These are phyloP conservation scores for Pythium brachiatum DNA, from an alignment of 352 stramenopile species.

Conservation along the genomic window DNA sequence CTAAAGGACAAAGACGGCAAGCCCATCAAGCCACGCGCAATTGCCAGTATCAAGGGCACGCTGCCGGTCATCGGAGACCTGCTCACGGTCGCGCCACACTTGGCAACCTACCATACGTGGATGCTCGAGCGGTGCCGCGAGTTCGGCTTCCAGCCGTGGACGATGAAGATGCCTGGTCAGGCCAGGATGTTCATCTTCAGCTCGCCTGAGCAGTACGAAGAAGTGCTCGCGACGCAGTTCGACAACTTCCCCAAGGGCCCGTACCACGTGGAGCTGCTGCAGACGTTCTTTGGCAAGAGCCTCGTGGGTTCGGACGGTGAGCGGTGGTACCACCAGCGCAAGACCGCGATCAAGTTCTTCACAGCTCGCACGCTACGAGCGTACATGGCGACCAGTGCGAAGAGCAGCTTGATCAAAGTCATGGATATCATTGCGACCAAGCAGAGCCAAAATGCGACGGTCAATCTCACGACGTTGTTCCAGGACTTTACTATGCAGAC, in stretches of 20 bases:
- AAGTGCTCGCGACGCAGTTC: slow-evolving; percentile 30
- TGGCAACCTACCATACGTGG: slow-evolving; percentile 40
- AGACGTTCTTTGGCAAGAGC: slow-evolving; percentile 15
- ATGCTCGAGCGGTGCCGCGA: slow-evolving; percentile 14
- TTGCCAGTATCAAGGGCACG: neutral
- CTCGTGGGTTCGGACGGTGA: slow-evolving; percentile 26
- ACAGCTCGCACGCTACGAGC: slow-evolving; percentile 23
- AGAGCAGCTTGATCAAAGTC: slow-evolving; percentile 5
- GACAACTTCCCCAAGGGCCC: slow-evolving; percentile 29
- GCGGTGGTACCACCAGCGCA: slow-evolving; percentile 30
- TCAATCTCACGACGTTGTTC: slow-evolving; percentile 32
- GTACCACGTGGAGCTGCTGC: slow-evolving; percentile 16
- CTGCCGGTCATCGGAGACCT: slow-evolving; percentile 45
- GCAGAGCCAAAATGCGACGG: neutral
- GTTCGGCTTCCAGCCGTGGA: slow-evolving; percentile 19
- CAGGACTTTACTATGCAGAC: slow-evolving; percentile 48
- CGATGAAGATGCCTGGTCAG: slow-evolving; percentile 16
- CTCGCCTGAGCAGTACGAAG: slow-evolving; percentile 22
- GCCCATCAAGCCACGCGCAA: neutral
- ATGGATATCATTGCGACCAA: slow-evolving; percentile 6
- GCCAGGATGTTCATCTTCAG: slow-evolving; percentile 23
- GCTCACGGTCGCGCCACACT: slow-evolving; percentile 28
- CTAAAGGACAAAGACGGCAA: neutral
- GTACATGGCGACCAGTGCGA: slow-evolving; percentile 13
- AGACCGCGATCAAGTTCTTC: slow-evolving; percentile 29